Base-by-base conservation (phyloP, 2,329 filamentous ascomycete species). In the Chalara sp. region DNA sequence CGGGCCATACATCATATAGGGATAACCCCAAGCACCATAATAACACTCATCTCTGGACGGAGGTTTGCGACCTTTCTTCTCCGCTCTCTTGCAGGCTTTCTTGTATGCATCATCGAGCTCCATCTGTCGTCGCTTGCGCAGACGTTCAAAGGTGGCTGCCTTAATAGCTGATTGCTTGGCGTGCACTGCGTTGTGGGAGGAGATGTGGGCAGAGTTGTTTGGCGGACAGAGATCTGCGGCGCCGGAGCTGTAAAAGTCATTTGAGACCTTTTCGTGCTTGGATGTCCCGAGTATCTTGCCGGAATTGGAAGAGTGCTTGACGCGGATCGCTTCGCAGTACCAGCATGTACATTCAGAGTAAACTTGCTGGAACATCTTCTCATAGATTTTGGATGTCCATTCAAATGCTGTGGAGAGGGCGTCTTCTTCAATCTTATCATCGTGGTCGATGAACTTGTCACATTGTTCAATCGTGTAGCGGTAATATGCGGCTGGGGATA, bases 311-410 rank as follows among this genome's bases (percentile, higher is more conserved):
- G 79, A 72, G 59, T 82, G 74, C 2, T 76, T 69, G 42, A 79
- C 71, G 33, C 85, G 80, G 48, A 84, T 76, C 5, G 82, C 60
- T 67, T 93, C 88, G 67, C 89, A 95, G 65, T 91, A 89, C 86
- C 87, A 91, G 66, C 87, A 91, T 0, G 81, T 87, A 60, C 87
- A 92, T 65, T 87, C 84, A 1, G 79, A 84, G 64, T 91, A 95
- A 5, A 87, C 76, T 47, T 84, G 77, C 12, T 72, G 68, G 57
- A 79, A 90, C 11, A 70, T 66, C 31, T 80, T 78, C 58, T 87
- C 79, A 64, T 92, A 95, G 1, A 67, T 70, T 58, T 83, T 84
- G 61, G 76, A 80, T 0, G 89, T 95, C 78, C 80, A 87, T 62
- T 83, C 80, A 61, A 93, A 93, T 5, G 76, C 73, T 1, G 73